These are phyloP conservation scores for Diplodia sapinea DNA, from an alignment of 2,329 filamentous ascomycete species.

Conservation along the genomic window DNA sequence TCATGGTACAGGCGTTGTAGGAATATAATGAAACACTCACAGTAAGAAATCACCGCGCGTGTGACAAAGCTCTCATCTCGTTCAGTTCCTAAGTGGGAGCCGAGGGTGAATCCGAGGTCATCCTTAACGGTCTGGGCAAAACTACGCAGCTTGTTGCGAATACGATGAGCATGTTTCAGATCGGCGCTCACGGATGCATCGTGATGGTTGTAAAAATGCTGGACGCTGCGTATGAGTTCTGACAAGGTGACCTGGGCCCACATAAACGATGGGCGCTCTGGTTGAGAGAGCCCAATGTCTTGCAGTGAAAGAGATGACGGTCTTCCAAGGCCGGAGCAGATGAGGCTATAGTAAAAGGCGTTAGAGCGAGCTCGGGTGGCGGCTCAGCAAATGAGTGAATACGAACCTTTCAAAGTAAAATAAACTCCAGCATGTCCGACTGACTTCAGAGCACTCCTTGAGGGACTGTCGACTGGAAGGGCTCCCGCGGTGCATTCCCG, in stretches of 20 bases:
- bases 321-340: conserved; percentile 24
- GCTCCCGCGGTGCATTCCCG: conserved; percentile 27
- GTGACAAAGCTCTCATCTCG: conserved; percentile 16
- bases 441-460: conserved; percentile 24
- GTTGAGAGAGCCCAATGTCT: conserved; percentile 19
- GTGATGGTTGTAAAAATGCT: conserved; percentile 30
- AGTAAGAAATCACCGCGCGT: conserved; percentile 22
- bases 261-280: conserved; percentile 24
- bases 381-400: neutral
- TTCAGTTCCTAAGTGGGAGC: conserved; percentile 10
- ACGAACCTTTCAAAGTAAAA: conserved; percentile 26
- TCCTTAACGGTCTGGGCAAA: conserved; percentile 17
- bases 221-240: conserved; percentile 21
- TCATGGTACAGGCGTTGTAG: neutral
- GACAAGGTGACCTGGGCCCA: conserved; percentile 16
- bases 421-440: conserved; percentile 24
- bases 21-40: neutral
- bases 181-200: conserved; percentile 21
- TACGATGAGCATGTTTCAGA: conserved; percentile 20
- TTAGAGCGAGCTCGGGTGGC: neutral
- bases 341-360: neutral
- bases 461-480: conserved; percentile 17
- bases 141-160: conserved; percentile 17
- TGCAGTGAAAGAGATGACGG: conserved; percentile 23
- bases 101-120: conserved; percentile 24